phyloP scores from a whole-genome alignment of 2,329 filamentous ascomycete species.

The Diaporthe aspalathi region DNA sequence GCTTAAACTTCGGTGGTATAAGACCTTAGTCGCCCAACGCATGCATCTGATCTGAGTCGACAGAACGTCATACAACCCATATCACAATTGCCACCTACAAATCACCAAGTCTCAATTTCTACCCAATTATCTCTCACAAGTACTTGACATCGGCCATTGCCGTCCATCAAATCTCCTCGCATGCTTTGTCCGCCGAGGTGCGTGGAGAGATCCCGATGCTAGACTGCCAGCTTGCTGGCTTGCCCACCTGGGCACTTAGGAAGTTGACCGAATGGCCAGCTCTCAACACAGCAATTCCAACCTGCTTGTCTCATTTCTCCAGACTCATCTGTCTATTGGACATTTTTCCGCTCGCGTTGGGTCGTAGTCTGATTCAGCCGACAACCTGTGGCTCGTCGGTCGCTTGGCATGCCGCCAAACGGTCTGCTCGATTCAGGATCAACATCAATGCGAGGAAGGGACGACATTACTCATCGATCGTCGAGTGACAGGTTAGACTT shows the following conservation, averaged over 20 bases:
- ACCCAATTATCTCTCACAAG: not conserved
- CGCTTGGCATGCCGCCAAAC: not conserved
- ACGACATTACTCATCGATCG: not conserved
- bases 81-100: not conserved
- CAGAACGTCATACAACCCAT: not conserved
- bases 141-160: too few species aligned
- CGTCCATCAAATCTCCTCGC: not conserved
- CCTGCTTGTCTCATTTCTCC: too few species aligned
- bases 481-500: conserved; percentile 7
- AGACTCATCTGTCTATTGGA: not conserved
- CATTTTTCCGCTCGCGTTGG: not conserved
- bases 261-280: not conserved
- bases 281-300: not conserved
- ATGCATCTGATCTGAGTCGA: not conserved
- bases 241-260: not conserved
- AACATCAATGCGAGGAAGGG: not conserved
- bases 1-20: too few species aligned
- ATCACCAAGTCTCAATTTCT: not conserved
- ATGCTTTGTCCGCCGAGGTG: not conserved
- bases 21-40: too few species aligned
- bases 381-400: not conserved
- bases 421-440: not conserved
- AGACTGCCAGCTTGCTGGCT: not conserved
- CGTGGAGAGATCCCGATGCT: not conserved
- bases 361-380: not conserved